phyloP scores from a whole-genome alignment of 495 filamentous ascomycete genomes.

The Hyaloscypha variabilis region DNA sequence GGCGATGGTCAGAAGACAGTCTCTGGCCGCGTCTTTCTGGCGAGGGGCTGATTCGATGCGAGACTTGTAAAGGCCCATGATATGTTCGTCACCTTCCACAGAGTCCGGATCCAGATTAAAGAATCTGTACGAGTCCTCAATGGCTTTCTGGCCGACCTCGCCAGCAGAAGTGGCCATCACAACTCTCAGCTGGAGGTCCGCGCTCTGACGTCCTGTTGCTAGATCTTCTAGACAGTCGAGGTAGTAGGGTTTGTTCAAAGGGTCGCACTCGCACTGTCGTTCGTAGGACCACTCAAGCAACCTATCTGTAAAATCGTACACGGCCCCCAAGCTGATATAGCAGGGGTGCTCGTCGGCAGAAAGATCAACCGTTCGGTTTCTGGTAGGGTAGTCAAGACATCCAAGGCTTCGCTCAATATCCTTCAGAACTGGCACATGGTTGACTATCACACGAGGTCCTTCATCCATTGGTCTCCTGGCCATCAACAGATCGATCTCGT shows the following conservation, averaged over 20 bases:
- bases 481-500: constrained; percentile 22
- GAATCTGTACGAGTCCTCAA: constrained; percentile 33
- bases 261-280: constrained; percentile 30
- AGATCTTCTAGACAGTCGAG: constrained; percentile 32
- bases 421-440: constrained; percentile 23
- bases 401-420: constrained; percentile 32
- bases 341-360: constrained; percentile 29
- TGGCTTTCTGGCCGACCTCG: constrained; percentile 26
- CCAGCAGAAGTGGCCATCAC: constrained; percentile 30
- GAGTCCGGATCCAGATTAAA: constrained; percentile 26
- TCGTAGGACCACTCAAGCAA: constrained; percentile 33
- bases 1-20: constrained; percentile 27
- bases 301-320: constrained; percentile 30
- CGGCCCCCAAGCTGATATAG: constrained; percentile 31
- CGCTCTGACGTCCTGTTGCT: constrained; percentile 29
- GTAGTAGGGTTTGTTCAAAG: constrained; percentile 31
- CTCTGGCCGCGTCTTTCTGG: constrained; percentile 34
- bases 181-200: constrained; percentile 30
- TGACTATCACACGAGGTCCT: neutral
- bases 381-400: constrained; percentile 28
- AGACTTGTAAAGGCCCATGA: constrained; percentile 33
- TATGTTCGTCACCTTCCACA: constrained; percentile 33
- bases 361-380: constrained; percentile 27
- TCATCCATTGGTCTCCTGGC: constrained; percentile 7
- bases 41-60: constrained; percentile 33